Percentiles rank a stretch among this genome's conserved stretches.
Evolutionary conservation across 1,139 yeast species (phyloP).

Genomic region (Wickerhamomyces sp.): DNA sequence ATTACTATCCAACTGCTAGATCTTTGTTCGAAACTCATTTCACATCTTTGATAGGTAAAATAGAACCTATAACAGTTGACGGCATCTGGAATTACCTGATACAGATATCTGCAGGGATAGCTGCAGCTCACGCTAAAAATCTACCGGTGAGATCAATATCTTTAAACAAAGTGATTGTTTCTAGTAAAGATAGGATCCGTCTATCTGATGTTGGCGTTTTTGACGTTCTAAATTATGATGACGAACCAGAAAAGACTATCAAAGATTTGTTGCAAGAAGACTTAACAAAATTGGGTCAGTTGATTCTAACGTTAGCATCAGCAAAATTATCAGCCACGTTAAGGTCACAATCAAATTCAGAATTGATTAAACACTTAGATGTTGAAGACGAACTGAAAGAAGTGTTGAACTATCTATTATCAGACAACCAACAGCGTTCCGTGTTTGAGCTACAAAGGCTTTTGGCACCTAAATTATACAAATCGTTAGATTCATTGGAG

Average conservation of each 20-base stretch:
- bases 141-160: constrained; percentile 63
- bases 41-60: constrained; percentile 26
- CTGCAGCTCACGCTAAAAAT: constrained; percentile 55
- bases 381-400: constrained; percentile 13
- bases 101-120: constrained; percentile 68
- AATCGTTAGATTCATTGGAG: constrained; percentile 49
- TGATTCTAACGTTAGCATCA: constrained; percentile 53
- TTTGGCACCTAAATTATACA: constrained; percentile 38
- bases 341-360: constrained; percentile 20
- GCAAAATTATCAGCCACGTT: constrained; percentile 34
- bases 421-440: constrained; percentile 19
- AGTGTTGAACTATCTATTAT: constrained; percentile 30
- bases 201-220: constrained; percentile 67
- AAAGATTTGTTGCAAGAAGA: constrained; percentile 47
- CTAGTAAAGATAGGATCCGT: constrained; percentile 63
- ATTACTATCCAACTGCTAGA: constrained; percentile 61
- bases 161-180: constrained; percentile 66
- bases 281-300: constrained; percentile 48
- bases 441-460: constrained; percentile 27
- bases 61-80: constrained; percentile 53
- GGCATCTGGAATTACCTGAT: constrained; percentile 70
- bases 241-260: constrained; percentile 22
- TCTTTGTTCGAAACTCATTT: constrained; percentile 57
- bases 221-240: constrained; percentile 53
- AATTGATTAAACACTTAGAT: constrained; percentile 18